These are phyloP conservation scores for Helicostylum pulchrum DNA, from an alignment of 192 early-diverging fungal species.

Conservation along the genomic window DNA sequence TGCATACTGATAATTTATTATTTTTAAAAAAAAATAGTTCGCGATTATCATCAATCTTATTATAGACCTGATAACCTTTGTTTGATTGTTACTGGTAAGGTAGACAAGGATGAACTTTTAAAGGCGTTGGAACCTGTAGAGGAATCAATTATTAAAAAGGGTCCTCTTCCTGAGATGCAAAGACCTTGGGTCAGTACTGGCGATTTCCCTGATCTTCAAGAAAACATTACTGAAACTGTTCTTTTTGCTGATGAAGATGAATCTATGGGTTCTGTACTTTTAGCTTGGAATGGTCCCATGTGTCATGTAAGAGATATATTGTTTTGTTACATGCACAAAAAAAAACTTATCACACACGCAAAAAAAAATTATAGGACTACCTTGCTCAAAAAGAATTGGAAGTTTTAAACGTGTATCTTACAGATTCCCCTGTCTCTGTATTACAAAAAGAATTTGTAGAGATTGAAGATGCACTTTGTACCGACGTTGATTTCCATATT, in stretches of 20 bases:
- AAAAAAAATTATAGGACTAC: slow-evolving; percentile 18
- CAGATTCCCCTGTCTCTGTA: slow-evolving; percentile 56
- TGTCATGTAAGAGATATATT: slow-evolving; percentile 38
- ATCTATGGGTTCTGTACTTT: slow-evolving; percentile 50
- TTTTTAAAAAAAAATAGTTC: slow-evolving; percentile 13
- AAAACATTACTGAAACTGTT: slow-evolving; percentile 44
- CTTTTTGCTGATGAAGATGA: slow-evolving; percentile 62
- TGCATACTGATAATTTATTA: no score
- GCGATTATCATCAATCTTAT: slow-evolving; percentile 51
- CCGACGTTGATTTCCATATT: slow-evolving; percentile 48
- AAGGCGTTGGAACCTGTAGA: slow-evolving; percentile 47
- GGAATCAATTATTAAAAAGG: slow-evolving; percentile 50
- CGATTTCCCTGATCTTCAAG: slow-evolving; percentile 37
- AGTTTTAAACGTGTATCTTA: slow-evolving; percentile 41
- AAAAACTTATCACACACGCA: background rate
- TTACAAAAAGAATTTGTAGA: slow-evolving; percentile 61
- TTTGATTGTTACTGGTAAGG: slow-evolving; percentile 52
- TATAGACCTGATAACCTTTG: slow-evolving; percentile 63
- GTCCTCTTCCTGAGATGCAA: slow-evolving; percentile 42
- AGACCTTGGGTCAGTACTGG: slow-evolving; percentile 58
- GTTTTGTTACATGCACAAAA: no score
- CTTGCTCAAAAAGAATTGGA: slow-evolving; percentile 33
- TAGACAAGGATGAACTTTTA: slow-evolving; percentile 42
- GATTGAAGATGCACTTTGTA: slow-evolving; percentile 58
- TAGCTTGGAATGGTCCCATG: slow-evolving; percentile 54